Evolutionary conservation across 1,284 basidiomycete species (phyloP), one percentile per base, ranked within the genome.

Genomic region (Lignosus rhinocerotis): DNA sequence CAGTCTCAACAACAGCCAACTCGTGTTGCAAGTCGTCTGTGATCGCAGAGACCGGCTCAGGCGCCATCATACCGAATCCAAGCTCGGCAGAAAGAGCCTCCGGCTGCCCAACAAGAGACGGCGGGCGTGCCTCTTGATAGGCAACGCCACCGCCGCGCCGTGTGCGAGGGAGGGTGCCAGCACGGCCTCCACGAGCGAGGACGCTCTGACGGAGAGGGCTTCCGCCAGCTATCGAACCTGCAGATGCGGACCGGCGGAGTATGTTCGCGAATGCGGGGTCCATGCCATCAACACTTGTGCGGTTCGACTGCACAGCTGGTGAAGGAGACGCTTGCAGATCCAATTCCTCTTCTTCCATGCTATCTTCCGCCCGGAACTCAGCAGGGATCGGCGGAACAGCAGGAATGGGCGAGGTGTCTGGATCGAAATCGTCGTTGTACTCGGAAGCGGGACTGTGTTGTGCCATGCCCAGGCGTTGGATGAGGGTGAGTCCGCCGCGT

Each of bases 261-360:
- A 92, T 77, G 60, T 92, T 91, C 54, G 90, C 90, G 68, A 92
- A 93, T 0, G 76, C 80, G 10, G 92, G 92, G 65, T 93, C 92
- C 88, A 93, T 91, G 41, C 90, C 90, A 53, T 93, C 91, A 10
- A 92, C 78, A 64, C 88, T 91, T 2, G 81, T 81, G 34, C 79
- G 76, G 61, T 86, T 87, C 2, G 84, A 85, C 21, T 69, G 55
- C 17, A 63, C 46, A 6, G 72, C 70, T 16, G 73, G 76, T 7
- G 76, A 79, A 3, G 76, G 77, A 1, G 81, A 80, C 14, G 77
- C 76, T 16, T 76, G 73, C 11, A 70, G 53, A 34, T 77, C 70
- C 19, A 66, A 69, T 16, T 74, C 72, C 12, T 72, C 77, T 19
- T 75, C 73, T 3, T 73, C 66, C 12, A 75, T 70, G 19, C 76